phyloP scores from a whole-genome alignment of 2,329 filamentous ascomycete genomes.

The Raffaelea arxii region DNA sequence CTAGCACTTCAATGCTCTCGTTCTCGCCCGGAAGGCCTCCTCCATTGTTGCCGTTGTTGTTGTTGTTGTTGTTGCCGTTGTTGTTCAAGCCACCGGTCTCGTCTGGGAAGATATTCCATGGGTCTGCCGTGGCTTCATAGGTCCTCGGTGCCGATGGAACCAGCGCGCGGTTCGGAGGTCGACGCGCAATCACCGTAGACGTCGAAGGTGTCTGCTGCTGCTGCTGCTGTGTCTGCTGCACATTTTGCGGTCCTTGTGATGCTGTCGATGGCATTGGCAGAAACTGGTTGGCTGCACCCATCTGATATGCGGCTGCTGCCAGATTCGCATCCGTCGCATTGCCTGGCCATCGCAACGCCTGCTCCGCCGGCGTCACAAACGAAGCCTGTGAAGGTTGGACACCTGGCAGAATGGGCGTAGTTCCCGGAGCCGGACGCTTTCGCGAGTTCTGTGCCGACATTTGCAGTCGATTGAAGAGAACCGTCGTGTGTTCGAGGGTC shows the following conservation, averaged over 20 bases:
- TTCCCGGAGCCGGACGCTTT: slow-evolving; percentile 67
- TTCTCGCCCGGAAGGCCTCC: slow-evolving; percentile 33
- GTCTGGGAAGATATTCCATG: slow-evolving; percentile 31
- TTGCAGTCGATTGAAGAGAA: no score
- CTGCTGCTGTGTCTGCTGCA: not conserved
- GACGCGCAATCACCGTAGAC: slow-evolving; percentile 42
- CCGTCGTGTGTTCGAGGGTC: no score
- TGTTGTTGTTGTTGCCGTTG: not conserved
- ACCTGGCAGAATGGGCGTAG: slow-evolving; percentile 41
- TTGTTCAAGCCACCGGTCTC: slow-evolving; percentile 21
- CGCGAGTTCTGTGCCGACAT: slow-evolving; percentile 45
- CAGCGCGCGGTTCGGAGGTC: slow-evolving; percentile 41
- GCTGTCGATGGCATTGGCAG: not conserved
- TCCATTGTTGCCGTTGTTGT: not conserved
- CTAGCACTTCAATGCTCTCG: slow-evolving; percentile 69
- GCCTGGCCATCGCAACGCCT: slow-evolving; percentile 36
- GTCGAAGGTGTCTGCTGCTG: slow-evolving; percentile 11
- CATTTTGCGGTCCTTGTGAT: not conserved
- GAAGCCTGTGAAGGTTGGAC: slow-evolving; percentile 38
- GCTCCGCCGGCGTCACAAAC: slow-evolving; percentile 31
- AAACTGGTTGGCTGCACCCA: slow-evolving; percentile 25
- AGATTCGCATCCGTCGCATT: slow-evolving; percentile 22
- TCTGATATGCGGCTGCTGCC: slow-evolving; percentile 29
- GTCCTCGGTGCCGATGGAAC: slow-evolving; percentile 30
- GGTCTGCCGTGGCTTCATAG: slow-evolving; percentile 30